These are phyloP conservation scores for Bipolaris gigantea DNA, from an alignment of 2,329 filamentous ascomycete species.

Conservation along the genomic window DNA sequence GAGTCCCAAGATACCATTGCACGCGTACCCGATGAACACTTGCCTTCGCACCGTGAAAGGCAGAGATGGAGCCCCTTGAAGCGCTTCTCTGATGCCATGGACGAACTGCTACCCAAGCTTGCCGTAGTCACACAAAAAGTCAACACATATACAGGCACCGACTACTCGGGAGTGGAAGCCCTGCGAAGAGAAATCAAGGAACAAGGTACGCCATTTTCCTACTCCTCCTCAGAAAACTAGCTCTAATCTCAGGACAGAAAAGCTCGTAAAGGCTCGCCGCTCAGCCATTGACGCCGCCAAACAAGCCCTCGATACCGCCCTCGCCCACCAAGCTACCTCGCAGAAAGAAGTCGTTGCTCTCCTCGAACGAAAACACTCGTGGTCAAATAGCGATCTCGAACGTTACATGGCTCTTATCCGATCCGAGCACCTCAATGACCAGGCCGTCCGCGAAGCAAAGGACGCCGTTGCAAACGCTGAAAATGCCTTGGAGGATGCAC, in stretches of 20 bases:
- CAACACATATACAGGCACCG: constrained; percentile 86
- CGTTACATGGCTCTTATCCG: constrained; percentile 92
- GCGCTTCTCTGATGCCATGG: constrained; percentile 75
- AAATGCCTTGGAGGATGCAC: constrained; percentile 74
- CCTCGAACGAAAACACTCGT: constrained; percentile 89
- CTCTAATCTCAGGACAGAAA: constrained; percentile 46
- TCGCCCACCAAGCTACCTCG: constrained; percentile 78
- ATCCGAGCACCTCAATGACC: constrained; percentile 89
- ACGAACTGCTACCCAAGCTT: constrained; percentile 81
- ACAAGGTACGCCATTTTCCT: constrained; percentile 54
- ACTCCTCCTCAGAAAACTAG: background rate
- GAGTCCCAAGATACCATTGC: constrained; percentile 32
- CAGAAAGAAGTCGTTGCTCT: constrained; percentile 95
- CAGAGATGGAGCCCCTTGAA: constrained; percentile 61
- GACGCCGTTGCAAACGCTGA: constrained; percentile 75
- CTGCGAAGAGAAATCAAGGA: constrained; percentile 76
- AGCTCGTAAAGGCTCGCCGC: constrained; percentile 61
- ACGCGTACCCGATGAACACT: constrained; percentile 44
- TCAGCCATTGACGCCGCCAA: constrained; percentile 71
- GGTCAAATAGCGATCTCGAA: constrained; percentile 85
- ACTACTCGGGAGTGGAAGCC: constrained; percentile 84
- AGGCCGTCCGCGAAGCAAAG: constrained; percentile 73
- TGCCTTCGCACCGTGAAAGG: constrained; percentile 57
- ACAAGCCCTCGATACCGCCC: constrained; percentile 77
- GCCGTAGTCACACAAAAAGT: constrained; percentile 84